phyloP scores from a whole-genome alignment of 2,329 filamentous ascomycete genomes.

The Immersiporthe knoxdaviesiana region DNA sequence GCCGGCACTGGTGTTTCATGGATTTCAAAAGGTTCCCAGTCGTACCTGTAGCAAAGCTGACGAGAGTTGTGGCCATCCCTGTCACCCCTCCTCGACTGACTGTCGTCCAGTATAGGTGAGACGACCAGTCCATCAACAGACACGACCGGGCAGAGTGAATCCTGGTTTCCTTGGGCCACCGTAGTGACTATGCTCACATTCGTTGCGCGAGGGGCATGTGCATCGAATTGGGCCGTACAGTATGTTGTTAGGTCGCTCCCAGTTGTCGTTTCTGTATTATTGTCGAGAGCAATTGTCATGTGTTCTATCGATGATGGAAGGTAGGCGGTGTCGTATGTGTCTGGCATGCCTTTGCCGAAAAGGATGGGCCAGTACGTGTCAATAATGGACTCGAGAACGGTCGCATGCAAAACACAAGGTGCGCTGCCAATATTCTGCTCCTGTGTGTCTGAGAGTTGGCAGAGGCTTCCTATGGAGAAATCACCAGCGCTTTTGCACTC shows the following conservation, averaged over 20 bases:
- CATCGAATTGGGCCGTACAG: constrained; percentile 36
- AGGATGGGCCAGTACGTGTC: constrained; percentile 48
- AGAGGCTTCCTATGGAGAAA: constrained; percentile 41
- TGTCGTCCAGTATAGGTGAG: constrained; percentile 45
- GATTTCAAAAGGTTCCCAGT: constrained; percentile 44
- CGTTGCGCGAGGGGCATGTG: constrained; percentile 39
- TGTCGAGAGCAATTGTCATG: constrained; percentile 41
- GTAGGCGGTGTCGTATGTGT: constrained; percentile 43
- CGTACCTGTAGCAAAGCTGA: constrained; percentile 50
- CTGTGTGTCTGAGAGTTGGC: constrained; percentile 36
- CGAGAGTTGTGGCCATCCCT: constrained; percentile 39
- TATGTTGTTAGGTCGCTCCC: constrained; percentile 21
- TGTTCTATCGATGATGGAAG: constrained; percentile 47
- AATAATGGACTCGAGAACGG: constrained; percentile 46
- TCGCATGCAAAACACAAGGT: constrained; percentile 44
- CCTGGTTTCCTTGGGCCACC: constrained; percentile 25
- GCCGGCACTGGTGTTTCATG: neutral
- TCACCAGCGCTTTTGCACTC: constrained; percentile 46
- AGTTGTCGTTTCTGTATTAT: constrained; percentile 33
- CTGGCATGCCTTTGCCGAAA: constrained; percentile 33
- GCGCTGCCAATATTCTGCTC: constrained; percentile 46
- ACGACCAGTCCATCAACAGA: constrained; percentile 43
- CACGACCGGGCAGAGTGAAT: constrained; percentile 38
- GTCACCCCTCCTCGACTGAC: constrained; percentile 27
- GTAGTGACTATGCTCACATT: constrained; percentile 44